These are phyloP conservation scores for Lasiodiplodia hormozganensis DNA, from an alignment of 2,329 filamentous ascomycete genomes.

Conservation along the genomic window DNA sequence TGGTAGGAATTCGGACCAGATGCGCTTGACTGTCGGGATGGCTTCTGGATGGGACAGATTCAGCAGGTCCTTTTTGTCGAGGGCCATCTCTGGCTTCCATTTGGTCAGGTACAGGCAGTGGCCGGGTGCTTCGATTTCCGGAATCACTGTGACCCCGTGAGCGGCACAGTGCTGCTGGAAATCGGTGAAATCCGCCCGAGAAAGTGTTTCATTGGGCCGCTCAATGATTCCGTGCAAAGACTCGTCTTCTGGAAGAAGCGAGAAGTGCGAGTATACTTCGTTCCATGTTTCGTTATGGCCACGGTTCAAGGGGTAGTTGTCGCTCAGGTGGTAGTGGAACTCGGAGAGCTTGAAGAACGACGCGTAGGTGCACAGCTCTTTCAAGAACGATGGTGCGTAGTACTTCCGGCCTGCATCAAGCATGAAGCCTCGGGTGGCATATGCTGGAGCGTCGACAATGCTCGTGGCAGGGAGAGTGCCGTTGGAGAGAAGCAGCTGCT, in stretches of 20 bases:
- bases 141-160: conserved; percentile 45
- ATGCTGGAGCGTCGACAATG: conserved; percentile 51
- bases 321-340: conserved; percentile 59
- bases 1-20: conserved; percentile 46
- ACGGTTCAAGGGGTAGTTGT: conserved; percentile 58
- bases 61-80: conserved; percentile 45
- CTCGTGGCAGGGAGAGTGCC: conserved; percentile 40
- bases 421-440: conserved; percentile 54
- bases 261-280: conserved; percentile 56
- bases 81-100: conserved; percentile 48
- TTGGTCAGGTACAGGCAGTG: conserved; percentile 47
- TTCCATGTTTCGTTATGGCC: conserved; percentile 56
- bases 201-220: conserved; percentile 45
- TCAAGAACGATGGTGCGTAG: conserved; percentile 51
- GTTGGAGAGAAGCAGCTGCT: conserved; percentile 49
- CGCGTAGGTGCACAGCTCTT: conserved; percentile 54
- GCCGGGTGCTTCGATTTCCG: conserved; percentile 47
- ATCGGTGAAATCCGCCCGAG: conserved; percentile 43
- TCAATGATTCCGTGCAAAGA: conserved; percentile 44
- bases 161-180: conserved; percentile 46
- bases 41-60: conserved; percentile 46
- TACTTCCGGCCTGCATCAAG: conserved; percentile 55
- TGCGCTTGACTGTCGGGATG: conserved; percentile 45
- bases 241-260: conserved; percentile 47
- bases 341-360: conserved; percentile 58